phyloP scores from a whole-genome alignment of 2,329 filamentous ascomycete species.

The Chaetomium olivaceum region DNA sequence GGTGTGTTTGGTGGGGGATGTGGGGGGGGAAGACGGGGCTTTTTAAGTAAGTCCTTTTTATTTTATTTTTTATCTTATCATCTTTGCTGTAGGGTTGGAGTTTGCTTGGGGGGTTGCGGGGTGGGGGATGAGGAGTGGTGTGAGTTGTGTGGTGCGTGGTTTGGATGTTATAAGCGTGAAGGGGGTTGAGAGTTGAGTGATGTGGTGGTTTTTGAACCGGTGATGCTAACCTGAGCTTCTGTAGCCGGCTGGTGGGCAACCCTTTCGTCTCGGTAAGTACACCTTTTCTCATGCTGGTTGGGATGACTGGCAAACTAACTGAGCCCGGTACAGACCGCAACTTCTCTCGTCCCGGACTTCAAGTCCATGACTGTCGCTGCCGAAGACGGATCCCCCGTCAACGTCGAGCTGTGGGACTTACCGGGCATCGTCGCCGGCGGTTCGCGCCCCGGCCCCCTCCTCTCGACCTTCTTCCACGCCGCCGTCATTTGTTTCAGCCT shows the following conservation, averaged over 20 bases:
- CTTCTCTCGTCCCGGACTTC: conserved; percentile 13
- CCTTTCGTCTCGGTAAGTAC: conserved; percentile 12
- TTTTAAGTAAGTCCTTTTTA: conserved; percentile 27
- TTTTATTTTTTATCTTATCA: too few relatives aligned
- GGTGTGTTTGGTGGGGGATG: conserved; percentile 29
- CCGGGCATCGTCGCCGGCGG: conserved; percentile 25
- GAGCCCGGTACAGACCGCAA: neutral
- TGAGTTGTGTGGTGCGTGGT: neutral
- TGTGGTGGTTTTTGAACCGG: neutral
- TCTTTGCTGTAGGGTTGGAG: neutral
- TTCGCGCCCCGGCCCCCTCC: conserved; percentile 21
- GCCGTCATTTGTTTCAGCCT: conserved; percentile 43
- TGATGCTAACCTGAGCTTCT: conserved; percentile 7
- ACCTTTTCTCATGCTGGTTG: neutral
- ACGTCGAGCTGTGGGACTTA: conserved; percentile 36
- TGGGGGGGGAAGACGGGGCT: conserved; percentile 25
- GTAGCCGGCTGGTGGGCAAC: conserved; percentile 18
- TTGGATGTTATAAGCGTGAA: too few relatives aligned
- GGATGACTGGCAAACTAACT: neutral
- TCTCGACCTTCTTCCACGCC: conserved; percentile 37
- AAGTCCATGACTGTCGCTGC: conserved; percentile 2
- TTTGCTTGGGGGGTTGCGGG: neutral
- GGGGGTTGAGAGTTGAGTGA: neutral
- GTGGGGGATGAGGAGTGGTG: too few relatives aligned
- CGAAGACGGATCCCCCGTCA: conserved; percentile 19